Evolutionary conservation across 2,329 filamentous ascomycete species (phyloP).

Genomic region (Knoxdaviesia proteae): DNA sequence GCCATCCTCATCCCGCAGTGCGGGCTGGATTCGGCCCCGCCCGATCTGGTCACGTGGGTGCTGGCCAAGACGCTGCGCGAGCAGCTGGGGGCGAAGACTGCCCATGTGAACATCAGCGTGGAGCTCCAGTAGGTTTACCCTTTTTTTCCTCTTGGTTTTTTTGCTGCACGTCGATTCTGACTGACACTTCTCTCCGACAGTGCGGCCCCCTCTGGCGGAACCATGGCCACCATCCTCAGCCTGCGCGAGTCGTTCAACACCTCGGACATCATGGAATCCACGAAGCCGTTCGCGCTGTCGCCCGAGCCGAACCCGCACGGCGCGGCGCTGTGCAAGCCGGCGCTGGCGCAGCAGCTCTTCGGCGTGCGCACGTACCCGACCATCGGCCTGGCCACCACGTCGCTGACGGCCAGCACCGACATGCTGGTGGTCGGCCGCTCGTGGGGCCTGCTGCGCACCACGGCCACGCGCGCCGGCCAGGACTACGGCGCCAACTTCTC

Average conservation of each 20-base stretch:
- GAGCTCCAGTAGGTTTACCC: constrained; percentile 17
- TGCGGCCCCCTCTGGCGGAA: constrained; percentile 38
- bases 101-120: constrained; percentile 31
- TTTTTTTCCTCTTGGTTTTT: background rate
- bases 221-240: constrained; percentile 44
- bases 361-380: constrained; percentile 26
- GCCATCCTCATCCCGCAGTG: constrained; percentile 40
- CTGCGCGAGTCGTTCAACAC: constrained; percentile 31
- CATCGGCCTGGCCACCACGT: constrained; percentile 35
- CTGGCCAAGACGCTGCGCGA: constrained; percentile 29
- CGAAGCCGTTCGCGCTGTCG: constrained; percentile 33
- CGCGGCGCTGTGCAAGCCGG: constrained; percentile 10
- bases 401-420: constrained; percentile 27
- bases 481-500: constrained; percentile 41
- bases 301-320: constrained; percentile 25
- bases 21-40: constrained; percentile 39
- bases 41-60: constrained; percentile 36
- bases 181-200: constrained; percentile 11
- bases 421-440: constrained; percentile 34
- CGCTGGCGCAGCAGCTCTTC: constrained; percentile 23
- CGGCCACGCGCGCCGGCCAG: constrained; percentile 20
- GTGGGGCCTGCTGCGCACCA: constrained; percentile 36
- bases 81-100: constrained; percentile 24
- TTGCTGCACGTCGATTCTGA: background rate
- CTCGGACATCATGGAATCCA: constrained; percentile 22